A percentile compares a stretch with the other conserved stretches of the same genome.
Conservation (phyloP, 495 filamentous ascomycete species). For the Elasticomyces elasticus region DNA sequence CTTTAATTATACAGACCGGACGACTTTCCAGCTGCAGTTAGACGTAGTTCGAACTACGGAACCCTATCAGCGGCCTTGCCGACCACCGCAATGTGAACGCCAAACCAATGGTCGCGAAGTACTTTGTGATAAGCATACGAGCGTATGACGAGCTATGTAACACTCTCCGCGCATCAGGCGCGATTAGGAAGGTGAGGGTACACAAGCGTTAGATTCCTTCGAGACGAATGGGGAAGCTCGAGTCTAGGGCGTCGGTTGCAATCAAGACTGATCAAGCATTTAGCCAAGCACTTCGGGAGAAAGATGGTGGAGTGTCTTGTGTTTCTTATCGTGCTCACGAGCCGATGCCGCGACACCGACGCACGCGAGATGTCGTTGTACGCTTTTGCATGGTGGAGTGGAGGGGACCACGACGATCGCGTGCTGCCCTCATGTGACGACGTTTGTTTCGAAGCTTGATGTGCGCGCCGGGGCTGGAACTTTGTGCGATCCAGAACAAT, state of each 20-base stretch:
- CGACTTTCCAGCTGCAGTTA: background rate
- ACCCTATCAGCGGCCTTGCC: background rate
- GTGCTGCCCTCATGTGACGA: too few relatives aligned
- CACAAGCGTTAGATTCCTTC: background rate
- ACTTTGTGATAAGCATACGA: background rate
- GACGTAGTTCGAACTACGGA: background rate
- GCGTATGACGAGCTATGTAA: background rate
- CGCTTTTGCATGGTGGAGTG: too few relatives aligned
- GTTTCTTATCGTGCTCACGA: too few relatives aligned
- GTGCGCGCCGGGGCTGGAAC: too few relatives aligned
- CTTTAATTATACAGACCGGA: background rate
- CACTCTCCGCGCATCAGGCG: background rate
- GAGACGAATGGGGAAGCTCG: background rate
- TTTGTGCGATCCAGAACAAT: too few relatives aligned
- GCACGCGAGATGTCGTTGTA: too few relatives aligned
- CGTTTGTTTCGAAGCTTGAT: too few relatives aligned
- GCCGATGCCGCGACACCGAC: too few relatives aligned
- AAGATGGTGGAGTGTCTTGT: background rate
- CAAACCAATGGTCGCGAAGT: background rate
- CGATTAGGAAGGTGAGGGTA: background rate
- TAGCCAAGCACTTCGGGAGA: background rate
- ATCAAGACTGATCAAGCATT: background rate
- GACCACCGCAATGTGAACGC: background rate
- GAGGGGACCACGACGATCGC: too few relatives aligned
- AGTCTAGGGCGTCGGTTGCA: background rate